Base-by-base conservation (phyloP, 257 asterid genomes). In the Forsythia suspensa region DNA sequence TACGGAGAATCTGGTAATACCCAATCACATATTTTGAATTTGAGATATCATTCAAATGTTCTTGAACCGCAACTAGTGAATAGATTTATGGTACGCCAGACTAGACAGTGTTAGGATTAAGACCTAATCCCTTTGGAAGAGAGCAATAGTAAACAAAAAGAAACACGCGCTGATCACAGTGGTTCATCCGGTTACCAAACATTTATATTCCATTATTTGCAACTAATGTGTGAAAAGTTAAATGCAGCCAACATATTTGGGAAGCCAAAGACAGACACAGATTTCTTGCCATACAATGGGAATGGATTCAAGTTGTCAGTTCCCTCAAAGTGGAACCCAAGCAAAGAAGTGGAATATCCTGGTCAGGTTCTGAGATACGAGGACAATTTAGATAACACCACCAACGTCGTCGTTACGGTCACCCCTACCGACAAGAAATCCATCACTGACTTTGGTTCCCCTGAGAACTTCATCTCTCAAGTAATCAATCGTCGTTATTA, bases 321-420 rank as follows among this genome's bases (percentile, higher is more conserved):
- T 51, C 97, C 97, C 1, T 13, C 97, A 5, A 92, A 92, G 82
- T 92, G 97, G 97, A 92, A 91, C 83, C 94, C 93, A 13, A 91
- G 96, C 89, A 84, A 80, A 20, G 94, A 92, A 76, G 42, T 79
- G 5, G 97, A 92, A 84, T 92, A 43, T 79, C 96, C 96, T 18
- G 97, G 96, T 2, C 97, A 91, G 76, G 91, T 92, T 55, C 85
- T 87, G 20, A 82, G 92, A 76, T 88, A 76, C 36, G 92, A 88
- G 74, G 92, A 88, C 89, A 88, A 88, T 84, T 88, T 79, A 24
- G 92, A 88, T 66, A 3, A 80, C 77, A 84, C 82, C 13, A 88
- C 38, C 82, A 79, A 82, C 44, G 43, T 88, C 42, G 72, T 67
- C 21, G 92, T 88, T 40, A 24, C 81, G 43, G 46, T 84, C 57